phyloP scores from a whole-genome alignment of 345 rosid species.

The Kandelia obovata region DNA sequence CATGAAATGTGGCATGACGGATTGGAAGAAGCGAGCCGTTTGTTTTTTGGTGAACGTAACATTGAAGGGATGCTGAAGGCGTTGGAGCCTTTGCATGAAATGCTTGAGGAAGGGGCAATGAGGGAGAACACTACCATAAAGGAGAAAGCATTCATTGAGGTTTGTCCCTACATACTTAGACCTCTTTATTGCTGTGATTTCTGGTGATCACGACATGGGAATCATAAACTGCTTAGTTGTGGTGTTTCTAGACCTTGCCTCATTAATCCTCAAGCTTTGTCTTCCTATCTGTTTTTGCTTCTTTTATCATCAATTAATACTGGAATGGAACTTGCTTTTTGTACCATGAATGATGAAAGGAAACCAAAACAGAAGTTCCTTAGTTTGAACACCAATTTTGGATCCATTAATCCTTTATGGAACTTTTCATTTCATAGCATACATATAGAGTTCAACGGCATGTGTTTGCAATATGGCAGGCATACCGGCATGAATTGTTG shows the following conservation, averaged over 20 bases:
- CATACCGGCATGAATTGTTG: conserved; percentile 75
- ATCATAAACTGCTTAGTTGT: not conserved
- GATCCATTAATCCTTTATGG: not conserved
- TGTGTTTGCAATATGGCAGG: conserved; percentile 41
- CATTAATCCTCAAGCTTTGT: not conserved
- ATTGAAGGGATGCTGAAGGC: conserved; percentile 95
- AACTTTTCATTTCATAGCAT: not conserved
- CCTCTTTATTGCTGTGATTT: not conserved
- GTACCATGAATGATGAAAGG: not conserved
- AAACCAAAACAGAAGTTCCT: not conserved
- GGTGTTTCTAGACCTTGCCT: not conserved
- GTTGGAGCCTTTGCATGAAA: conserved; percentile 87
- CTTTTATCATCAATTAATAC: too few species aligned
- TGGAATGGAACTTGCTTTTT: too few species aligned
- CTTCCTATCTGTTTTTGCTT: too few species aligned
- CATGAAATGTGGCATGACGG: conserved; percentile 98
- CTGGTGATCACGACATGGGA: not conserved
- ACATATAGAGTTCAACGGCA: not conserved
- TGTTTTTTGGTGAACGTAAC: conserved; percentile 95
- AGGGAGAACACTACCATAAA: conserved; percentile 65
- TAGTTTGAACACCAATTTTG: not conserved
- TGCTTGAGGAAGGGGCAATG: conserved; percentile 85
- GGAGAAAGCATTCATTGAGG: conserved; percentile 98
- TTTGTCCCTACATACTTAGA: conserved; percentile 13
- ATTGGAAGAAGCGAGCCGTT: conserved; percentile 98